Base-by-base conservation (phyloP, 345 rosid species). In the Geranium brycei region DNA sequence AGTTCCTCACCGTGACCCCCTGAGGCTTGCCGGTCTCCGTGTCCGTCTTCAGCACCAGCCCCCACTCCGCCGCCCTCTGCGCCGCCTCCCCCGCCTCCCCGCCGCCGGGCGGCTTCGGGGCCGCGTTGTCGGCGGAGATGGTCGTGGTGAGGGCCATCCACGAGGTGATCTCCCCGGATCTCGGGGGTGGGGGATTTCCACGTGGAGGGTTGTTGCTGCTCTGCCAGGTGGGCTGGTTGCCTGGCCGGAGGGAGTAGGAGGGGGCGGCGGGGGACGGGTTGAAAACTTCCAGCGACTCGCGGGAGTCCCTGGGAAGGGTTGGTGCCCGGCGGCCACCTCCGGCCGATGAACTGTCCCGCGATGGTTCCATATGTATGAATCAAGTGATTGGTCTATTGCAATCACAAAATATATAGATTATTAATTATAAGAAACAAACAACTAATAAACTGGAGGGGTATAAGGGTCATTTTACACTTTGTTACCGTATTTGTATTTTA, bases 1-100 rank as follows among this genome's bases (percentile, higher is more conserved):
- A 92, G 58, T 69, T 89, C 76, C 98, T 71, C 1, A 83, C 93
- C 2, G 65, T 57, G 3, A 92, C 98, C 53, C 87, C 87, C 59
- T 86, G 85, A 11, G 93, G 96, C 76, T 84, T 92, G 0, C 41
- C 41, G 41, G 41, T 35, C 41, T 35, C 41, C 10, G 41, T 35
- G 41, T 35, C 41, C 7, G 41, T 35, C 41, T 35, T 35, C 41
- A 92, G 71, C 7, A 87, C 87, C 28, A 92, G 68, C n/a, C 98
- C 98, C 98, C 98, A 92, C 78, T 92, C 98, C 2, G 98, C 98
- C 8, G 98, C 66, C 74, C 51, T 90, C 92, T 0, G 91, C 31
- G 83, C 82, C 65, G 66, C 59, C 15, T 87, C 89, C 12, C 98
- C 98, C 0, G 93, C 86, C 75, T 89, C 85, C 0, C 75, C 75